These are phyloP conservation scores for Xylariomycetidae sp. DNA, from an alignment of 2,329 filamentous ascomycete species.

Conservation along the genomic window DNA sequence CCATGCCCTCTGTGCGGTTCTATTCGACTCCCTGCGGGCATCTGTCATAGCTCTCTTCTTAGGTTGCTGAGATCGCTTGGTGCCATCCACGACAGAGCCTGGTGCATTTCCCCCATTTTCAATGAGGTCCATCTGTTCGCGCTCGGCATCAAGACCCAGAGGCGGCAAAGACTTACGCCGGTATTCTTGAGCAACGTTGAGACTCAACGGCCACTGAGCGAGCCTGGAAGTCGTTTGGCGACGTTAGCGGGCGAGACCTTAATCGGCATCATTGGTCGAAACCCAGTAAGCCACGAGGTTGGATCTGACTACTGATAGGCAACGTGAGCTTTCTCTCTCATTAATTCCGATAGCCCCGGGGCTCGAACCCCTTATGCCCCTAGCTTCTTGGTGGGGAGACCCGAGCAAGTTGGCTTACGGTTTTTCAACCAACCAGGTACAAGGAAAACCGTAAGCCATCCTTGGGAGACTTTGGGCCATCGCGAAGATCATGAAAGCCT, in stretches of 20 bases:
- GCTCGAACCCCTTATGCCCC: background rate
- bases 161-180: too few species aligned
- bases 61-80: background rate
- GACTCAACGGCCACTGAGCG: too few species aligned
- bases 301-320: background rate
- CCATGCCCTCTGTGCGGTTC: conserved; percentile 28
- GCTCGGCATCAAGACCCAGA: too few species aligned
- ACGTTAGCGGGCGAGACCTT: too few species aligned
- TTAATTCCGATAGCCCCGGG: conserved; percentile 8
- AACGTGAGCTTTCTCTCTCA: too few species aligned
- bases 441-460: conserved; percentile 6
- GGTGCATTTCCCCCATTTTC: conserved; percentile 6
- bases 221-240: too few species aligned
- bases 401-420: conserved; percentile 11
- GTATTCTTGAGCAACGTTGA: too few species aligned
- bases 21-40: conserved; percentile 32
- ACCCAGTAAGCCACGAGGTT: conserved; percentile 6
- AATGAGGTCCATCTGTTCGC: background rate
- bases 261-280: conserved; percentile 1
- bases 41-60: conserved; percentile 29
- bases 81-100: conserved; percentile 1
- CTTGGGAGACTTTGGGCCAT: conserved; percentile 1
- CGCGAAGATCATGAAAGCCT: background rate
- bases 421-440: conserved; percentile 8
- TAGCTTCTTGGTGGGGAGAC: background rate